These are phyloP conservation scores for Chenopodium formosanum DNA, from an alignment of 148 eudicot genomes.

Conservation along the genomic window DNA sequence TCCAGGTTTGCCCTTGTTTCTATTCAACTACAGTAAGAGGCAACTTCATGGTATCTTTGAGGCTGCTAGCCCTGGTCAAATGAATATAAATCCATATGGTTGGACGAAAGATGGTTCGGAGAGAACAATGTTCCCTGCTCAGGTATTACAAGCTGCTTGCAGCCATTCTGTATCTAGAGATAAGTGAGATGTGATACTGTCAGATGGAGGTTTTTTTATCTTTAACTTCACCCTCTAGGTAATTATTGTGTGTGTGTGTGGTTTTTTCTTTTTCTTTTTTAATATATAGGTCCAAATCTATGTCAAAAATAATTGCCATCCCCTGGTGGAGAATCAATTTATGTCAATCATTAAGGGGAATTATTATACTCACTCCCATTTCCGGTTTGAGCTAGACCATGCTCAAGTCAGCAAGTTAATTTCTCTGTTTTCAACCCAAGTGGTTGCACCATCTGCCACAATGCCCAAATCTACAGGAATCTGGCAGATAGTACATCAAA, in stretches of 20 bases:
- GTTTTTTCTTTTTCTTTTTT: neutral
- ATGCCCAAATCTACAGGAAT: conserved; percentile 27
- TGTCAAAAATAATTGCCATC: conserved; percentile 43
- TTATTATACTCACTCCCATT: conserved; percentile 47
- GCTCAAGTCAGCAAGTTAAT: conserved; percentile 56
- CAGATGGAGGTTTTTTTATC: neutral
- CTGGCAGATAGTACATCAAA: conserved; percentile 27
- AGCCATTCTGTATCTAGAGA: neutral
- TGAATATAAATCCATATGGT: conserved; percentile 69
- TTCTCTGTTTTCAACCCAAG: conserved; percentile 44
- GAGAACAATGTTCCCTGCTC: conserved; percentile 71
- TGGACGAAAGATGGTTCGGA: conserved; percentile 66
- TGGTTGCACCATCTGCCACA: conserved; percentile 41
- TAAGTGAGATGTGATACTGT: neutral
- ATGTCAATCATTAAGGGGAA: conserved; percentile 54
- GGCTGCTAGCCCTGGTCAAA: conserved; percentile 73
- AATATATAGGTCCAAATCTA: conserved; percentile 55
- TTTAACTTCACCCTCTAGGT: neutral
- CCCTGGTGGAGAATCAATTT: conserved; percentile 62
- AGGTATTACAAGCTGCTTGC: conserved; percentile 43
- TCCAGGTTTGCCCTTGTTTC: conserved; percentile 71
- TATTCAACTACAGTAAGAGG: conserved; percentile 68
- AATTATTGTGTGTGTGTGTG: neutral
- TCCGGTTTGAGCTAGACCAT: conserved; percentile 81
- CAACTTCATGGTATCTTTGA: conserved; percentile 75